phyloP scores from a whole-genome alignment of 2,329 filamentous ascomycete genomes.

The Ascochyta clinopodiicola region DNA sequence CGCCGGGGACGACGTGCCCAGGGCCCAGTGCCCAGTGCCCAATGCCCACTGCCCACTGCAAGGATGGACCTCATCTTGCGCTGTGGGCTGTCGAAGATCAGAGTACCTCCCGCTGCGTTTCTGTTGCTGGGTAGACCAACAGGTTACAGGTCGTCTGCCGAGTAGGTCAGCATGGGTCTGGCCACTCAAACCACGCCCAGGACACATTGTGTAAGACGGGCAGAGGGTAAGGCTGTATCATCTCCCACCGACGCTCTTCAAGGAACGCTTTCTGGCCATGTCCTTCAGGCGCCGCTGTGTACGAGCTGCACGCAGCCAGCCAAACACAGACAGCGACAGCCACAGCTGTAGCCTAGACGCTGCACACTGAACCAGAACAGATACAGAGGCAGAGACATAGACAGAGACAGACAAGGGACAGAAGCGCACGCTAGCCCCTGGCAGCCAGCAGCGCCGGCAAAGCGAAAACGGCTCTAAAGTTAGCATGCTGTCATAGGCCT shows the following conservation, averaged over 20 bases:
- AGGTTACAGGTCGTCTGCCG: conserved; percentile 10
- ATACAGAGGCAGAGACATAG: conserved; percentile 9
- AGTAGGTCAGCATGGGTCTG: conserved; percentile 10
- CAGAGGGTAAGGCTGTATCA: conserved; percentile 15
- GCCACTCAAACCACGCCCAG: conserved; percentile 19
- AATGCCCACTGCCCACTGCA: conserved; percentile 1
- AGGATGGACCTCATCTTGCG: conserved; percentile 12
- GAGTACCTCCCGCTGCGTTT: conserved; percentile 6
- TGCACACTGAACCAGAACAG: not conserved
- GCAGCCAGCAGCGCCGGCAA: conserved; percentile 20
- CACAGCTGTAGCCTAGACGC: too few relatives aligned
- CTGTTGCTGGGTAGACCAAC: conserved; percentile 2
- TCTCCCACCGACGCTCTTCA: too few relatives aligned
- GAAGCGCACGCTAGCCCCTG: conserved; percentile 30
- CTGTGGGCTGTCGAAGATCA: conserved; percentile 12
- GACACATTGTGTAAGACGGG: conserved; percentile 20
- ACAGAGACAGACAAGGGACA: conserved; percentile 1
- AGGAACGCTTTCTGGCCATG: too few relatives aligned
- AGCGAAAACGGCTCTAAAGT: conserved; percentile 29
- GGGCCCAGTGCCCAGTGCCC: too few relatives aligned
- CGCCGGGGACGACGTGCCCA: conserved; percentile 9
- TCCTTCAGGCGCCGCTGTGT: too few relatives aligned
- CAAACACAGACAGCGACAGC: too few relatives aligned
- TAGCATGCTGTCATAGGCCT: conserved; percentile 45
- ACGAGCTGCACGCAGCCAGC: too few relatives aligned